Conservation (phyloP, 1,284 basidiomycete species). For the Fistulina hepatica region DNA sequence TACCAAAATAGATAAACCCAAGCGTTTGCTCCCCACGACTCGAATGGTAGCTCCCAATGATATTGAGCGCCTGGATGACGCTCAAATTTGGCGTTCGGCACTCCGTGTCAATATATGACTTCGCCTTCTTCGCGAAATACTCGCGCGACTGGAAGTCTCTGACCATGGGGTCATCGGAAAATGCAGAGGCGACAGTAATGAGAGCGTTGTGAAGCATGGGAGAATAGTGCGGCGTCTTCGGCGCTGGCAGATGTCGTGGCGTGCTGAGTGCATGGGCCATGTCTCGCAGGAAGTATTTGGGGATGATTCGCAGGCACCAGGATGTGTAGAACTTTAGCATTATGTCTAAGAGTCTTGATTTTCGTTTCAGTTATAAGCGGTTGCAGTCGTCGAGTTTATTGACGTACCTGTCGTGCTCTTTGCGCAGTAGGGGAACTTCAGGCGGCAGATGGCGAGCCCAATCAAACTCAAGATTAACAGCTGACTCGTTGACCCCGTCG, state of each 20-base stretch:
- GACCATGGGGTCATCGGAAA: constrained; percentile 43
- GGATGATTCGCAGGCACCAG: constrained; percentile 44
- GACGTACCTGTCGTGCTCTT: constrained; percentile 41
- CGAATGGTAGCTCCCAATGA: constrained; percentile 50
- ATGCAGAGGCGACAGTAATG: constrained; percentile 47
- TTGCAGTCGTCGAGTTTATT: constrained; percentile 4
- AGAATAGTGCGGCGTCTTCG: constrained; percentile 50
- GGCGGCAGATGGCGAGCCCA: constrained; percentile 46
- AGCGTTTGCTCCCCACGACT: constrained; percentile 44
- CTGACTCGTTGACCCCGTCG: constrained; percentile 26
- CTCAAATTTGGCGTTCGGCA: constrained; percentile 47
- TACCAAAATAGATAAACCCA: constrained; percentile 49
- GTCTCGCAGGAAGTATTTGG: constrained; percentile 46
- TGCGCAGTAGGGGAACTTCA: constrained; percentile 34
- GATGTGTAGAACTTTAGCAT: constrained; percentile 51
- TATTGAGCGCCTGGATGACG: constrained; percentile 44
- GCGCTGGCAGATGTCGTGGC: constrained; percentile 32
- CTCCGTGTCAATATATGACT: constrained; percentile 44
- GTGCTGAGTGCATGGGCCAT: constrained; percentile 41
- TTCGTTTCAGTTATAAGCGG: too few relatives aligned
- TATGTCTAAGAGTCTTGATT: constrained; percentile 37
- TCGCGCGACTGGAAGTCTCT: constrained; percentile 34
- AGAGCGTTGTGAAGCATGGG: constrained; percentile 63
- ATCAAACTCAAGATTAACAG: constrained; percentile 38
- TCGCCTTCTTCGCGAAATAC: constrained; percentile 42